Evolutionary conservation across 768 basidiomycete species (phyloP), one percentile per base, ranked within the genome.

Genomic region (Russula ochroleuca): DNA sequence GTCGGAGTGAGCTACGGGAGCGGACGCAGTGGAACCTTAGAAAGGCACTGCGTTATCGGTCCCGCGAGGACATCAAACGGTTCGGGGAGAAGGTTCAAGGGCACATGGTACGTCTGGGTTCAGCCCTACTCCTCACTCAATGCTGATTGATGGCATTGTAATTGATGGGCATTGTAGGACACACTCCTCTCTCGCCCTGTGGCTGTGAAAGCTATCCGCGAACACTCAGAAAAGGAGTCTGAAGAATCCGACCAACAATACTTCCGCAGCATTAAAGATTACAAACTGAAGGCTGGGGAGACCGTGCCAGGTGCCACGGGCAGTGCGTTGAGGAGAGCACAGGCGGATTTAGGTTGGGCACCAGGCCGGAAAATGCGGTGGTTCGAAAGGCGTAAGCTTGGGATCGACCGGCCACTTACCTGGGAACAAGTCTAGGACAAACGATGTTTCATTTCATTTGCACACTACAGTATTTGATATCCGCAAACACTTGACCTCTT

Each of bases 1-100:
- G 75, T 48, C 74, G 75, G 14, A 76, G 78, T 6, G 68, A 80
- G 49, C 68, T 93, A 59, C 79, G 91, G 47, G 77, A 83, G 47
- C 79, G 79, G 72, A 93, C 91, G 25, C 79, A 87, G 61, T 85
- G 84, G 80, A 92, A 90, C 72, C 74, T 93, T 43, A 83, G 86
- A 68, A 92, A 92, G 73, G 79, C 86, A 5, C 75, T 93, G 23
- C 83, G 77, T 57, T 93, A 81, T 72, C 78, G 86, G 57, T 75
- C 78, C 19, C 67, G 70, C 33, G 75, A 76, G 62, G 84, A 84
- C 28, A 68, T 81, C 10, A 62, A 70, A 11, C 77, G 81, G 25
- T 71, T 93, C 28, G 78, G 78, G 59, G 71, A 75, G 65, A 88
- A 86, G 70, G 86, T 85, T 6, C 76, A 78, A 33, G 78, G 81